phyloP scores from a whole-genome alignment of 2,329 filamentous ascomycete species.

The Phaeosphaeria sp. region DNA sequence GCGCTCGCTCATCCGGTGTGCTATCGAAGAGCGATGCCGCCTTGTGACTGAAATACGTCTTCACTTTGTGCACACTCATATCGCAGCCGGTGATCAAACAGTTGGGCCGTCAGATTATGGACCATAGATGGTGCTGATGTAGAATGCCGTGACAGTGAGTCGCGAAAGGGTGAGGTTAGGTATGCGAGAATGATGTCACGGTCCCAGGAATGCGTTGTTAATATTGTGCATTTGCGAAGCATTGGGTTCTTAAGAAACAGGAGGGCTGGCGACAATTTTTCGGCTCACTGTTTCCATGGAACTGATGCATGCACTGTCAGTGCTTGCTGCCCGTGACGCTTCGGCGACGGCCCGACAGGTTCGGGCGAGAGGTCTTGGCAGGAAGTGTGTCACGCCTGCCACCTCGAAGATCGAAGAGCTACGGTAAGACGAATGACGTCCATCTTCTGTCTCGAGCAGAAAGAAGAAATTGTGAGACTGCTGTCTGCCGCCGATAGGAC shows the following conservation, averaged over 20 bases:
- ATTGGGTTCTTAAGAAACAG: background rate
- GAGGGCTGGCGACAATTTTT: background rate
- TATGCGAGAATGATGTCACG: background rate
- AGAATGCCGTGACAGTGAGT: background rate
- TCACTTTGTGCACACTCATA: conserved; percentile 13
- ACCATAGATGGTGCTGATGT: conserved; percentile 1
- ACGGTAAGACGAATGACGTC: background rate
- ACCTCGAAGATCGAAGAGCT: background rate
- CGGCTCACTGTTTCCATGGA: conserved; percentile 6
- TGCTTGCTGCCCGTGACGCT: conserved; percentile 7
- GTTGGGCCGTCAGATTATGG: background rate
- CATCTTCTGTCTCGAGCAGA: background rate
- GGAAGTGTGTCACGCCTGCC: background rate
- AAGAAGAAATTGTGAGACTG: background rate
- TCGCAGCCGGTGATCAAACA: conserved; percentile 4
- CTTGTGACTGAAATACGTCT: conserved; percentile 3
- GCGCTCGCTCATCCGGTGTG: conserved; percentile 14
- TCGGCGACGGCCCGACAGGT: conserved; percentile 16
- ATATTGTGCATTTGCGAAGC: background rate
- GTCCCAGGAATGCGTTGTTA: background rate
- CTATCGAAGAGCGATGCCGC: conserved; percentile 20
- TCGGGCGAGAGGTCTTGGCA: conserved; percentile 27
- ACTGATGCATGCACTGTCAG: conserved; percentile 13
- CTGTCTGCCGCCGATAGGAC: background rate
- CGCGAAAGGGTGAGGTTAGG: background rate